Evolutionary conservation across 305 asterid genomes (phyloP).

Genomic region (Fraxinus nigra): DNA sequence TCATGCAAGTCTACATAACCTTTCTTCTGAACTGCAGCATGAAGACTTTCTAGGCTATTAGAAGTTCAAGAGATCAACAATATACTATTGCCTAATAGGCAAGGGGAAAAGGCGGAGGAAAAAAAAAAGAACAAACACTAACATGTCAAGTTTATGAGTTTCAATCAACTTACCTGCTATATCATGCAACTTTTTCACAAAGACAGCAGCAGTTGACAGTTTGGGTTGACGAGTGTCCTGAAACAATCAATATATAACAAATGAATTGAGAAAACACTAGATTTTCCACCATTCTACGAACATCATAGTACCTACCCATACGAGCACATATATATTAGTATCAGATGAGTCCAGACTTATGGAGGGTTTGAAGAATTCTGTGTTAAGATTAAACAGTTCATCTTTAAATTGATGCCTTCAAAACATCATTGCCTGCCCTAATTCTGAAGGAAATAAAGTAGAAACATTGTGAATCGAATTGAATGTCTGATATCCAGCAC

Average conservation of each 20-base stretch:
- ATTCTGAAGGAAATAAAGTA: conserved; percentile 4
- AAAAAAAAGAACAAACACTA: not conserved
- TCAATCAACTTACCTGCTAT: conserved; percentile 68
- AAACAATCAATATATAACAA: conserved; percentile 21
- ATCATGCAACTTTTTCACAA: conserved; percentile 84
- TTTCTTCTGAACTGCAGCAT: conserved; percentile 82
- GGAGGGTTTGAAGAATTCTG: not conserved
- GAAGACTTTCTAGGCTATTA: conserved; percentile 22
- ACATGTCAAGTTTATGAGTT: conserved; percentile 1
- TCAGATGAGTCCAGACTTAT: not conserved
- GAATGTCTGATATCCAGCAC: conserved; percentile 3
- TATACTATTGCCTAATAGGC: conserved; percentile 19
- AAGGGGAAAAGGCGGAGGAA: conserved; percentile 11
- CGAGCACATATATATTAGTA: not conserved
- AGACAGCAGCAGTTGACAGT: conserved; percentile 86
- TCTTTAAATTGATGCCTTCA: not conserved
- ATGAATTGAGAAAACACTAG: conserved; percentile 1
- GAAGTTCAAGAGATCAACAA: conserved; percentile 14
- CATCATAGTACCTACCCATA: not conserved
- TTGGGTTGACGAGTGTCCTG: conserved; percentile 86
- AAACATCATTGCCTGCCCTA: not conserved
- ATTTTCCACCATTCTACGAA: not conserved
- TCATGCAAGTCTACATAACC: conserved; percentile 94
- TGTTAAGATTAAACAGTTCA: not conserved
- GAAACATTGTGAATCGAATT: conserved; percentile 10